Percentiles rank a stretch among this genome's conserved stretches.
Evolutionary conservation across 306 rosid species (phyloP).

Genomic region (Sechiopsis laciniata): DNA sequence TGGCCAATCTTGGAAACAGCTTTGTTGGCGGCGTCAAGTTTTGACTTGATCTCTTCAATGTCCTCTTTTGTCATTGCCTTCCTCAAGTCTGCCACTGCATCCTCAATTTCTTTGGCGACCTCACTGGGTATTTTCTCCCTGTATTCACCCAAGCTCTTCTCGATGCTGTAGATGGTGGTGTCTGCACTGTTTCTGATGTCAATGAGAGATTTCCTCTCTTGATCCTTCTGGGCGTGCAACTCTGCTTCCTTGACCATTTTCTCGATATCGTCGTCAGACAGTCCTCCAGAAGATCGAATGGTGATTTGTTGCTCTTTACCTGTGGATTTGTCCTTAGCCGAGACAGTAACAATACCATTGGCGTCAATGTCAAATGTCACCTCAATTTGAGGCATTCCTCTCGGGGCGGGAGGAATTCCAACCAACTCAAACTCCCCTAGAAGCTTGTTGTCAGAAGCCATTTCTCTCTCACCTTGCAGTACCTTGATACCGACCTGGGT

Average conservation of each 20-base stretch:
- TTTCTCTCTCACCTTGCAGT: conserved; percentile 88
- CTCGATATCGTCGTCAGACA: conserved; percentile 71
- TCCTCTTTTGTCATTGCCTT: conserved; percentile 47
- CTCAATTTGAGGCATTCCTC: conserved; percentile 91
- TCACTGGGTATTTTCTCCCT: conserved; percentile 76
- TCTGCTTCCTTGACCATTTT: conserved; percentile 91
- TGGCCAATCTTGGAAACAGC: conserved; percentile 86
- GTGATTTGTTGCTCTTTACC: conserved; percentile 87
- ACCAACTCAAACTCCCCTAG: conserved; percentile 86
- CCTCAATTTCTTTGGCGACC: conserved; percentile 75
- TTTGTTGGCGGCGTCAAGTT: conserved; percentile 78
- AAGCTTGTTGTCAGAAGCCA: conserved; percentile 84
- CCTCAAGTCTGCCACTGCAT: conserved; percentile 66
- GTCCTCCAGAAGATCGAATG: conserved; percentile 84
- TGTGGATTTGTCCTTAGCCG: conserved; percentile 93
- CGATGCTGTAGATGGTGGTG: conserved; percentile 72
- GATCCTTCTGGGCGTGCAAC: conserved; percentile 80
- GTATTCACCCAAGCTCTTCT: conserved; percentile 81
- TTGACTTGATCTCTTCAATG: conserved; percentile 61
- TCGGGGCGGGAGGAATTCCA: conserved; percentile 89
- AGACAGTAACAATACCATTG: conserved; percentile 85
- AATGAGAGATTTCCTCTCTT: conserved; percentile 70
- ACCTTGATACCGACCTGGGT: conserved; percentile 93
- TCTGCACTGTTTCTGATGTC: conserved; percentile 82
- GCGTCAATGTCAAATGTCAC: conserved; percentile 94